These are phyloP conservation scores for Ettlia oleoabundans DNA, from an alignment of 139 green algal species.

Conservation along the genomic window DNA sequence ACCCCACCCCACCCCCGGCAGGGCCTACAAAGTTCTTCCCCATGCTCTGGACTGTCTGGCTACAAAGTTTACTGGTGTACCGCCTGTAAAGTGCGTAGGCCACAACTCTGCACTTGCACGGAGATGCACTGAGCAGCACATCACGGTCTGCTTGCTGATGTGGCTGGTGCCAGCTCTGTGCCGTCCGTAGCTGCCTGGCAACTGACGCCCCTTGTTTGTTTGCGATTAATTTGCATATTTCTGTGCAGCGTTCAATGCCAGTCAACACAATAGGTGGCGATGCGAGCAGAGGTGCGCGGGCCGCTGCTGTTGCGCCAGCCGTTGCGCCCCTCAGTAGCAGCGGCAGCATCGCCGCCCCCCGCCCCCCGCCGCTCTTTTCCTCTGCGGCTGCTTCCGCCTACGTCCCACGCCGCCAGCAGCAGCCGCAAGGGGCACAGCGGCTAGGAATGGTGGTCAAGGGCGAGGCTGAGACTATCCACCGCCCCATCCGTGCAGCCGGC, in stretches of 20 bases:
- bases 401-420: conserved; percentile 20
- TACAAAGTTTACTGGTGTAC: conserved; percentile 16
- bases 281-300: no score
- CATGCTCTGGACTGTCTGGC: background rate
- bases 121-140: no score
- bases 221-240: no score
- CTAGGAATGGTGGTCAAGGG: background rate
- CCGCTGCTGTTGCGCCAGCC: background rate
- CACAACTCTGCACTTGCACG: no score
- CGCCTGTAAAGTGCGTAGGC: conserved; percentile 7
- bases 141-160: no score
- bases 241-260: no score
- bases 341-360: background rate
- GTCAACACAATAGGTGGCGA: no score
- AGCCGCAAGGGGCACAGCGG: background rate
- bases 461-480: conserved; percentile 32
- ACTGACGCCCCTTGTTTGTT: no score
- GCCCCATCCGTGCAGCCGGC: background rate
- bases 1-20: no score
- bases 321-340: background rate
- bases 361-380: background rate
- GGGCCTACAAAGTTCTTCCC: background rate
- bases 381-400: background rate
- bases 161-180: no score
- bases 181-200: no score